Conservation (phyloP, 768 basidiomycete species). For the Saitozyma sp. region DNA sequence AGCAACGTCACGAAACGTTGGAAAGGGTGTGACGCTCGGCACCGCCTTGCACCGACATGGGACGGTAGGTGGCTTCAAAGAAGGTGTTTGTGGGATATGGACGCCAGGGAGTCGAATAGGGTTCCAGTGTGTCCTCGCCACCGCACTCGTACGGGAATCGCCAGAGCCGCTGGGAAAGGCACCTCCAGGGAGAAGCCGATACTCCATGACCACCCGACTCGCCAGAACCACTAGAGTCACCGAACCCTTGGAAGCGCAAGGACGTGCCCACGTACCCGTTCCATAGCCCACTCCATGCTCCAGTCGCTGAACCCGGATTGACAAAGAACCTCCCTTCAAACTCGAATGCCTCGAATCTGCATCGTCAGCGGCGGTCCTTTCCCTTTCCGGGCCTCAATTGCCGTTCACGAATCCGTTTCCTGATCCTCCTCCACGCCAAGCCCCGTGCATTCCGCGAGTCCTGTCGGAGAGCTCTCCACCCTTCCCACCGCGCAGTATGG, state of each 20-base stretch:
- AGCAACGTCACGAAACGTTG: too few species aligned
- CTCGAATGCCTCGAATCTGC: conserved; percentile 89
- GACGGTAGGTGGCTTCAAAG: neutral
- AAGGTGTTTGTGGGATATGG: neutral
- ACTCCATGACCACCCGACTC: too few species aligned
- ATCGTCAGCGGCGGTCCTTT: neutral
- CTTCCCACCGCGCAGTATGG: neutral
- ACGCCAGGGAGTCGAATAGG: too few species aligned
- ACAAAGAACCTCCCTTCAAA: conserved; percentile 90
- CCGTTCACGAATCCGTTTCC: neutral
- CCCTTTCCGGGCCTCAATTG: neutral
- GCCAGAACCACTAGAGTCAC: too few species aligned
- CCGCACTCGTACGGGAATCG: too few species aligned
- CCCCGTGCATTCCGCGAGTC: neutral
- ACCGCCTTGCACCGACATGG: too few species aligned
- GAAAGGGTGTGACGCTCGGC: too few species aligned
- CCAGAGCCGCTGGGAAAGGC: too few species aligned
- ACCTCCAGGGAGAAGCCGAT: too few species aligned
- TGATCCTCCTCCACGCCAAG: neutral
- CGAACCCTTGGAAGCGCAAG: too few species aligned
- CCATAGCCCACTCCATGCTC: conserved; percentile 82
- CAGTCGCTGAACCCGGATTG: conserved; percentile 92
- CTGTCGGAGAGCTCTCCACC: neutral
- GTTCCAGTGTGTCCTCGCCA: too few species aligned
- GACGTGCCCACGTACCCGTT: conserved; percentile 59